Base-by-base conservation (phyloP, 2,329 filamentous ascomycete species). In the Metarhizium brunneum region DNA sequence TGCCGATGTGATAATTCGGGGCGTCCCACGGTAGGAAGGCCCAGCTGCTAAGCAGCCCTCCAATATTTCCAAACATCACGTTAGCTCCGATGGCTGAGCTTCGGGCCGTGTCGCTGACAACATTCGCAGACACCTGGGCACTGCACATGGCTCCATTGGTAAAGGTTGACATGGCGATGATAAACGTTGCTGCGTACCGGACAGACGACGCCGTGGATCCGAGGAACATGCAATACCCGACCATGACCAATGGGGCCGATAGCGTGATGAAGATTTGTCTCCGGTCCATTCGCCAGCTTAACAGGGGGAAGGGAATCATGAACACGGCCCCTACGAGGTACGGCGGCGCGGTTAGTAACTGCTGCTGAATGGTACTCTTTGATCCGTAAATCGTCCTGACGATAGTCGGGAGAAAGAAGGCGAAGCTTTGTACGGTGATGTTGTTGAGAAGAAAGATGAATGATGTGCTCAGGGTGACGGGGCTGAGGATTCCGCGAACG, bases 51-150 rank as follows among this genome's bases (percentile, higher is more conserved):
- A 87, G 77, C 38, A 89, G 66, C 0, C 86, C 87, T 2, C 87
- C 87, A n/a, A 89, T 65, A 54, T 88, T 89, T 32, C 86, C 87
- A 29, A 87, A 72, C 85, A 89, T 88, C 63, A 89, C 69, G 50
- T 82, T 83, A 0, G 79, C 80, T 11, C 81, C 85, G 48, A 89
- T 86, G 3, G 84, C 84, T 0, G 83, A 78, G 10, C 81, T 82
- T 14, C 86, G 78, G 0, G 86, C 83, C 0, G 86, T 87, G 61
- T 90, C 87, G 4, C 82, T 84, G 7, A 88, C 79, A 0, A 90
- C 85, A 60, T 89, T 89, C 6, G 85, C 86, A 0, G 84, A 82
- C 0, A 80, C 82, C 55, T 88, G 79, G 0, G 85, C 85, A 59
- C 86, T 88, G 61, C 79, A 81, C 13, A 90, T 76, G 0, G 85